Conservation (phyloP, 192 early-diverging fungal genomes). For the Mortierella antarctica region DNA sequence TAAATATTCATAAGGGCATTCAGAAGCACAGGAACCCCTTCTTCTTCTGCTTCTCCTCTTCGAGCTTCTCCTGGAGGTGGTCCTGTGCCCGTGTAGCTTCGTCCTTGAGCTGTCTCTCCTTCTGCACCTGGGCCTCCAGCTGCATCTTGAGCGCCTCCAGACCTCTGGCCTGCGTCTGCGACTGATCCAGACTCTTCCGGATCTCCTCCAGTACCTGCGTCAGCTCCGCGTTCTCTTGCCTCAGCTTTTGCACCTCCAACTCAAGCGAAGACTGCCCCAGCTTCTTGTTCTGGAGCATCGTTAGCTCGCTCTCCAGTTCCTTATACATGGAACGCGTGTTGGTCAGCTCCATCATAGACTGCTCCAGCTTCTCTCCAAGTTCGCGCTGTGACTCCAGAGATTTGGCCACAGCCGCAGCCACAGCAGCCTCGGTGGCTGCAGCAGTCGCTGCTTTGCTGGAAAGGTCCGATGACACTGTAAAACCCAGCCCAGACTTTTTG, state of each 20-base stretch:
- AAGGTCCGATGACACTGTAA: constrained; percentile 17
- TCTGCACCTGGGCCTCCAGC: constrained; percentile 37
- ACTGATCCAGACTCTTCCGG: constrained; percentile 32
- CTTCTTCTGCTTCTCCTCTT: constrained; percentile 50
- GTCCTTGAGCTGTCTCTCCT: constrained; percentile 45
- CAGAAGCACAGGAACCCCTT: constrained; percentile 51
- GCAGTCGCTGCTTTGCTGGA: constrained; percentile 8
- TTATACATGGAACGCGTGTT: constrained; percentile 10
- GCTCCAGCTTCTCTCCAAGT: constrained; percentile 14
- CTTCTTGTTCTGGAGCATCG: background rate
- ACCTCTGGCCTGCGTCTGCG: constrained; percentile 25
- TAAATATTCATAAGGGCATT: background rate
- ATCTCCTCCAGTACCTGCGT: constrained; percentile 37
- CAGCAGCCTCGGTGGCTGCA: constrained; percentile 48
- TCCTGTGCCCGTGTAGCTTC: constrained; percentile 35
- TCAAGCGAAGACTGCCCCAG: background rate
- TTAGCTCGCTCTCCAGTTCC: constrained; percentile 29
- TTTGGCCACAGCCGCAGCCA: constrained; percentile 39
- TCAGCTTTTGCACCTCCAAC: constrained; percentile 15
- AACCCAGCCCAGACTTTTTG: constrained; percentile 25
- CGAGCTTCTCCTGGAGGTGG: constrained; percentile 32
- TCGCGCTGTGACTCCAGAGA: constrained; percentile 26
- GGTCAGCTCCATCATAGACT: constrained; percentile 24
- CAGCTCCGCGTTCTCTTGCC: constrained; percentile 33
- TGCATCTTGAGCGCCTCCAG: constrained; percentile 38